phyloP scores from a whole-genome alignment of 2,329 filamentous ascomycete species.

The Penicillium sp. region DNA sequence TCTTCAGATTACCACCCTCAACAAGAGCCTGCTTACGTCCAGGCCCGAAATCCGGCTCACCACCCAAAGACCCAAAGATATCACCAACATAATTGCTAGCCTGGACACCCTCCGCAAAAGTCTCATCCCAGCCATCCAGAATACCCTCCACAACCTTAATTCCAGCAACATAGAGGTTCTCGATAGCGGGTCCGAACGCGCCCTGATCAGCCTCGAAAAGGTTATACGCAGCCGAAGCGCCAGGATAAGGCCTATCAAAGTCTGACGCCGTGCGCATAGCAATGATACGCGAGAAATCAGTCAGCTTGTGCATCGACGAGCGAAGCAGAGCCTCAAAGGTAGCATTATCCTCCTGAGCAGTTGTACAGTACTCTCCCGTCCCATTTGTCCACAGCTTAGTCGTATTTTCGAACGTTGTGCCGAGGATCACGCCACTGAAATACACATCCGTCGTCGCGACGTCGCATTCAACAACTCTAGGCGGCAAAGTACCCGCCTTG shows the following conservation, averaged over 20 bases:
- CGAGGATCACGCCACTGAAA: conserved; percentile 60
- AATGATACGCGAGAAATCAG: conserved; percentile 65
- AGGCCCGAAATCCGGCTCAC: conserved; percentile 60
- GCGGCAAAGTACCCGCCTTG: conserved; percentile 45
- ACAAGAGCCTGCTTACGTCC: conserved; percentile 18
- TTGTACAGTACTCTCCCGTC: conserved; percentile 64
- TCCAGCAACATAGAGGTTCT: conserved; percentile 65
- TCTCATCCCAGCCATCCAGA: conserved; percentile 56
- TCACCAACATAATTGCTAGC: conserved; percentile 66
- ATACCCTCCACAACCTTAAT: conserved; percentile 64
- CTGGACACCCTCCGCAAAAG: conserved; percentile 55
- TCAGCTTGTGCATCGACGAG: conserved; percentile 52
- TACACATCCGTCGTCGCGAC: conserved; percentile 69
- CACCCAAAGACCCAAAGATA: conserved; percentile 66
- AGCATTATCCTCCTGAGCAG: conserved; percentile 69
- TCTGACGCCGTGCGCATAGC: conserved; percentile 66
- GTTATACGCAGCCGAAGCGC: conserved; percentile 55
- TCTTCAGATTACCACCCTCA: conserved; percentile 23
- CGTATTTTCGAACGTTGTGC: conserved; percentile 62
- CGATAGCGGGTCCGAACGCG: conserved; percentile 59
- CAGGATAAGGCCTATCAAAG: conserved; percentile 66
- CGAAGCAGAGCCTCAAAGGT: conserved; percentile 63
- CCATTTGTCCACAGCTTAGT: conserved; percentile 64
- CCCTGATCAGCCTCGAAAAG: conserved; percentile 58
- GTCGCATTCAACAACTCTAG: conserved; percentile 62